These are phyloP conservation scores for Penicillium pancosmium DNA, from an alignment of 495 filamentous ascomycete species.

Conservation along the genomic window DNA sequence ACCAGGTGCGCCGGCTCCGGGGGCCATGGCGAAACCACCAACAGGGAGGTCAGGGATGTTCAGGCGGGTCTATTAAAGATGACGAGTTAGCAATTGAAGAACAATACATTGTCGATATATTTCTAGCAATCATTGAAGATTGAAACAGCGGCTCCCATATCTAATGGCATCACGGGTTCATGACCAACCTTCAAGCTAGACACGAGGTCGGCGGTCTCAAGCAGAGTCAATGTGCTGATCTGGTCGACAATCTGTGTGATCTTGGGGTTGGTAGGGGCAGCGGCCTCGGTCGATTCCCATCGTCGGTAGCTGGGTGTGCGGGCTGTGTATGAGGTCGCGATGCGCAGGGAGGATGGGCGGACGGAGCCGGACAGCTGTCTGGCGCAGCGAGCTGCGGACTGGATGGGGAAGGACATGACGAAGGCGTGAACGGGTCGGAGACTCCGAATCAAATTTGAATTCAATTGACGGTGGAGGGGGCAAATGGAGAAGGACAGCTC, in stretches of 20 bases:
- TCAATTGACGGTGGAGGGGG: slow-evolving; percentile 10
- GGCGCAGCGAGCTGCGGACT: slow-evolving; percentile 49
- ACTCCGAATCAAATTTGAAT: slow-evolving; percentile 17
- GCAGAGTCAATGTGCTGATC: slow-evolving; percentile 93
- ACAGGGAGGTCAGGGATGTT: slow-evolving; percentile 98
- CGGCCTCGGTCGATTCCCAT: slow-evolving; percentile 57
- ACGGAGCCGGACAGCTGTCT: slow-evolving; percentile 49
- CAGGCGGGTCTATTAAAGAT: slow-evolving; percentile 71
- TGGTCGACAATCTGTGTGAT: slow-evolving; percentile 93
- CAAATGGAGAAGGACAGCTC: slow-evolving; percentile 22
- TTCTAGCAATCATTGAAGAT: background rate
- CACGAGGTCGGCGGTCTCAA: slow-evolving; percentile 96
- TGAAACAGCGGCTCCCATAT: background rate
- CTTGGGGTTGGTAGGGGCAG: slow-evolving; percentile 73
- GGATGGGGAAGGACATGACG: slow-evolving; percentile 48
- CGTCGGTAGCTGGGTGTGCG: slow-evolving; percentile 45
- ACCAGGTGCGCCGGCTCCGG: slow-evolving; percentile 54
- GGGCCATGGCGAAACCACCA: slow-evolving; percentile 76
- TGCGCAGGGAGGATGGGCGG: slow-evolving; percentile 48
- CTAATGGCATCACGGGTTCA: slow-evolving; percentile 3
- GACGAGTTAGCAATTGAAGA: slow-evolving; percentile 9
- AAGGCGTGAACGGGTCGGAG: slow-evolving; percentile 4
- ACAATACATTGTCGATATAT: no score
- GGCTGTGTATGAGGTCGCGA: slow-evolving; percentile 47
- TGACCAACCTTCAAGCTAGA: slow-evolving; percentile 79